Evolutionary conservation across 1,284 basidiomycete genomes (phyloP).

Genomic region (Marasmius oreades): DNA sequence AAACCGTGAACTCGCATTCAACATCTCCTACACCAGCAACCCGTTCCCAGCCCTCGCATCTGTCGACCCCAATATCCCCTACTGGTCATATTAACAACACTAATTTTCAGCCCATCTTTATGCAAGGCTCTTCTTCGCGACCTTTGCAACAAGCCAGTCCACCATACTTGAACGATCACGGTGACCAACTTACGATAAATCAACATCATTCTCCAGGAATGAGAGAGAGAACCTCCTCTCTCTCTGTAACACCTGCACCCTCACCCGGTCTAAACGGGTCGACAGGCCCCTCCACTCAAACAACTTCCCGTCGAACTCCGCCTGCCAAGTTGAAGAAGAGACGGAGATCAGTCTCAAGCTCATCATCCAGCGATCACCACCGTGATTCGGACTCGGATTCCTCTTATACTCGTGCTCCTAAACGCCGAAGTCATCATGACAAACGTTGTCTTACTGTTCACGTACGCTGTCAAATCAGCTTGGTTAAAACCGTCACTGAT

Average conservation of each 20-base stretch:
- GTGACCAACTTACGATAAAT: neutral
- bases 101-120: neutral
- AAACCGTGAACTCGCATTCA: slow-evolving; percentile 29
- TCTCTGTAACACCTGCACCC: slow-evolving; percentile 19
- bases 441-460: slow-evolving; percentile 61
- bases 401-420: slow-evolving; percentile 31
- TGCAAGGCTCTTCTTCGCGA: slow-evolving; percentile 1
- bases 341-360: slow-evolving; percentile 1
- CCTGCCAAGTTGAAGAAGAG: slow-evolving; percentile 6
- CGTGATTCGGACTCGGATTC: slow-evolving; percentile 33
- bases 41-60: neutral
- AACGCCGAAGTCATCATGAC: slow-evolving; percentile 57
- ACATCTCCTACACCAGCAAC: neutral
- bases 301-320: slow-evolving; percentile 15
- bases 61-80: neutral
- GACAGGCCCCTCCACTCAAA: slow-evolving; percentile 2
- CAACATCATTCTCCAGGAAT: neutral
- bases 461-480: slow-evolving; percentile 30
- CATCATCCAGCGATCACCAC: slow-evolving; percentile 26
- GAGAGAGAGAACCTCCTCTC: neutral
- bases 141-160: neutral
- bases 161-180: neutral
- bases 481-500: slow-evolving; percentile 11
- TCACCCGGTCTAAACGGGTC: slow-evolving; percentile 1
- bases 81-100: slow-evolving; percentile 2